Evolutionary conservation across 164 flowering plant genomes (phyloP).

Genomic region (Nelumbo lutea): DNA sequence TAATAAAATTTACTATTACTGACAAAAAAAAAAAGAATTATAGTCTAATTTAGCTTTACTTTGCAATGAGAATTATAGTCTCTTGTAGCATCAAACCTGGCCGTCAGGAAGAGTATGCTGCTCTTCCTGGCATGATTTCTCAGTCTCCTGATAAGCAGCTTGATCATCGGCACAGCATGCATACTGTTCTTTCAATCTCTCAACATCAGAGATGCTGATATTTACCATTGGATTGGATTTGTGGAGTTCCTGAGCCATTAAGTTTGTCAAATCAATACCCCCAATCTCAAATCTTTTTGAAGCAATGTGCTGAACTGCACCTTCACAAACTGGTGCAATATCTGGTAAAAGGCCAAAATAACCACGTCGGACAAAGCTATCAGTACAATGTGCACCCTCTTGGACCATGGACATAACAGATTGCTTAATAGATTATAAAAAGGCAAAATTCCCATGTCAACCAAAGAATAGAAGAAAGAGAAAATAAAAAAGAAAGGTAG

Average conservation of each 20-base stretch:
- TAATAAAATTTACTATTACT: no score
- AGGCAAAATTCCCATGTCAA: neutral
- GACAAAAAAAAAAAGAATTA: no score
- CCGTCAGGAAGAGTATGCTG: conserved; percentile 95
- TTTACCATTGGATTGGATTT: conserved; percentile 74
- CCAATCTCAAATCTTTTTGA: conserved; percentile 93
- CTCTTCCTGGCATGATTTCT: conserved; percentile 47
- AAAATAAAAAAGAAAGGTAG: neutral
- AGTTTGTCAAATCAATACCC: conserved; percentile 79
- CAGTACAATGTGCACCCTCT: neutral
- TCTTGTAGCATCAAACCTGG: conserved; percentile 51
- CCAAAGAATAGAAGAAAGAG: neutral
- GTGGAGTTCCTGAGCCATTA: conserved; percentile 69
- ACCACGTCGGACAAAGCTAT: conserved; percentile 4
- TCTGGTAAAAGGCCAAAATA: conserved; percentile 46
- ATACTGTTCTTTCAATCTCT: conserved; percentile 76
- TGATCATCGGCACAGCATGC: conserved; percentile 94
- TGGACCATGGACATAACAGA: neutral
- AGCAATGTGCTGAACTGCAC: conserved; percentile 99
- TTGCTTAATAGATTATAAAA: neutral
- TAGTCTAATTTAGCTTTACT: no score
- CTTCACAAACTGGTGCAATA: conserved; percentile 99
- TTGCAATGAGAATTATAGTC: neutral
- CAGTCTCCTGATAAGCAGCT: conserved; percentile 47
- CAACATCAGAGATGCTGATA: conserved; percentile 57